Evolutionary conservation across 2,329 filamentous ascomycete genomes (phyloP), one percentile per base, ranked within the genome.

Genomic region (Trichophyton schoenleinii): DNA sequence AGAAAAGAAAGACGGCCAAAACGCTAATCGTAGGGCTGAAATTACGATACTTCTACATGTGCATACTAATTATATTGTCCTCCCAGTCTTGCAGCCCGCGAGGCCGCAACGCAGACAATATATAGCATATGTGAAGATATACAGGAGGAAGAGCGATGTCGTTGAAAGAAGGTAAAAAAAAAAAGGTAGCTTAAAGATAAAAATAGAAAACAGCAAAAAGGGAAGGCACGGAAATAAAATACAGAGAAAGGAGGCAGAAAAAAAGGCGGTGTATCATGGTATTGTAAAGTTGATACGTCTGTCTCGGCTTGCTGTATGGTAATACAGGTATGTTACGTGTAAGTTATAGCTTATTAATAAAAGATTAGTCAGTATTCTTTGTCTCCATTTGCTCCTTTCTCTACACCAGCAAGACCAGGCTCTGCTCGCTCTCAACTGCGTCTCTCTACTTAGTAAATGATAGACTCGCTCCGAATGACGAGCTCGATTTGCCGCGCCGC

Each of bases 11-110:
- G 34, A 31, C 49, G 22, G 49, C 49, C 49, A 53, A 53, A 34
- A 49, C 22, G 49, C 49, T 53, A 58, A 41, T 58, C 34, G 55
- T 58, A 58, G 55, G 55, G 55, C 55, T 58, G 55, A 58, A 42
- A 57, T 57, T 36, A 36, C 55, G 22, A 20, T 58, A 58, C 55
- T 15, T 44, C 31, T 15, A 53, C 49, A 38, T 38, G 34, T 38
- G 34, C 34, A 38, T 38, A 38, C 46, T 52, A 9, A 18, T 20
- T n/a, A 46, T 20, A 20, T 46, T n/a, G 15, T 46, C 9, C 34
- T 38, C 3, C 34, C 34, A 36, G 34, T 36, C 34, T 36, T 11
- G 34, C 34, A 36, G 34, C 34, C 34, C 34, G 28, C 3, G 34
- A 38, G 34, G 11, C 34, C 8, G 34, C 34, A 13, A 13, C 34